Evolutionary conservation across 306 rosid genomes (phyloP).

Genomic region (Rosa persica): DNA sequence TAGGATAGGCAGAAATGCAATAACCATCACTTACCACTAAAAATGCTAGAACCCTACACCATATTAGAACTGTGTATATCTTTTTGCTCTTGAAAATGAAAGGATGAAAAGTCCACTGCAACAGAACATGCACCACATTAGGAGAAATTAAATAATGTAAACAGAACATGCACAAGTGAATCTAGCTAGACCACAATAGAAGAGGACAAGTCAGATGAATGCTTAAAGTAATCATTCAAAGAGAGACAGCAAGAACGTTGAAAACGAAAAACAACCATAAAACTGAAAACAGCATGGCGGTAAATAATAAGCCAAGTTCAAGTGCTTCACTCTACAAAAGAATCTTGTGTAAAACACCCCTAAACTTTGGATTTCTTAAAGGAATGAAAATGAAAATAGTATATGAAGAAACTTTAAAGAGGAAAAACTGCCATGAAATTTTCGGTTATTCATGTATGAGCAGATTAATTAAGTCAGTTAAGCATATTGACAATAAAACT

Average conservation of each 20-base stretch:
- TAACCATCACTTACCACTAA: constrained; percentile 73
- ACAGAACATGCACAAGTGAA: constrained; percentile 6
- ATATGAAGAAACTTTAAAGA: not conserved
- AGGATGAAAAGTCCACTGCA: constrained; percentile 99
- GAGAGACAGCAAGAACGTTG: not conserved
- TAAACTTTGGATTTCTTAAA: not conserved
- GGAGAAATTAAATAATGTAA: constrained; percentile 8
- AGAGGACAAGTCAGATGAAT: not conserved
- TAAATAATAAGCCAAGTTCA: not conserved
- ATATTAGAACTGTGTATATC: constrained; percentile 85
- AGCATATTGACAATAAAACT: not conserved
- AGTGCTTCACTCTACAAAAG: not conserved
- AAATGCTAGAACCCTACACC: constrained; percentile 97
- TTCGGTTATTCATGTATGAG: not conserved
- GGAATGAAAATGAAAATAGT: not conserved
- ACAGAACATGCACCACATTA: constrained; percentile 31
- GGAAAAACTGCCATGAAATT: not conserved
- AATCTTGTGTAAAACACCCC: not conserved
- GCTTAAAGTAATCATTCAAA: not conserved
- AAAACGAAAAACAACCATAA: not conserved
- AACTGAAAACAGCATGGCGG: not conserved
- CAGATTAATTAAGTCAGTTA: not conserved
- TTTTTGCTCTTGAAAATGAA: constrained; percentile 86
- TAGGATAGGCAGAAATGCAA: constrained; percentile 10
- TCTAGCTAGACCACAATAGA: not conserved